Evolutionary conservation across 352 stramenopile genomes (phyloP).

Genomic region (Blastocystis hominis): DNA sequence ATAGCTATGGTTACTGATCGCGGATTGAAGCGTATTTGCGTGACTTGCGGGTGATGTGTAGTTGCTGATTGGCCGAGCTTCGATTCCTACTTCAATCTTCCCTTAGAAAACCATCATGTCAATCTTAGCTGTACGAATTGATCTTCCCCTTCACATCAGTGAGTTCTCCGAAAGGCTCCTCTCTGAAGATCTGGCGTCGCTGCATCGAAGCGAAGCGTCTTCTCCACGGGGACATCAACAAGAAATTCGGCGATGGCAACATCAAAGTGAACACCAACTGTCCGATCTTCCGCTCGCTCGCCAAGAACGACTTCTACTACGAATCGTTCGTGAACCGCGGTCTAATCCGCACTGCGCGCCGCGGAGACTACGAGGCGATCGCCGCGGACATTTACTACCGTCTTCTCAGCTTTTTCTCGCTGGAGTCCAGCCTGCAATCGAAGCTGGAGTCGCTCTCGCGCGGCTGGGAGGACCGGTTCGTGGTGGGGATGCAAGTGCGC

Average conservation of each 20-base stretch:
- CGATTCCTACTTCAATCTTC: slow-evolving; percentile 50
- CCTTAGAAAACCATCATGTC: background rate
- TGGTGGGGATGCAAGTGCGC: slow-evolving; percentile 36
- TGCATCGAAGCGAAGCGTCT: slow-evolving; percentile 15
- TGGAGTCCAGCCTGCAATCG: background rate
- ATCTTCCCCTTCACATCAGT: background rate
- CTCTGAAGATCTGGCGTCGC: slow-evolving; percentile 4
- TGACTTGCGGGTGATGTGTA: background rate
- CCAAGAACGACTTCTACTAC: slow-evolving; percentile 52
- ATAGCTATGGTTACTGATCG: slow-evolving; percentile 38
- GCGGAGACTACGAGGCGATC: slow-evolving; percentile 20
- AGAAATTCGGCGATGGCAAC: slow-evolving; percentile 27
- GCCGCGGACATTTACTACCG: slow-evolving; percentile 35
- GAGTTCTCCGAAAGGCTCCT: background rate
- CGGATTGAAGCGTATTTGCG: background rate
- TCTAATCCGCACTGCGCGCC: slow-evolving; percentile 15
- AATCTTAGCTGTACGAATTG: background rate
- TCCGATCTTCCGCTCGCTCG: slow-evolving; percentile 1
- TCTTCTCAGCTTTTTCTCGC: slow-evolving; percentile 34
- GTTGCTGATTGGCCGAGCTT: slow-evolving; percentile 49
- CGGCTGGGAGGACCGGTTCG: background rate
- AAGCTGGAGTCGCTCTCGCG: background rate
- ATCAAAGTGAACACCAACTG: slow-evolving; percentile 56
- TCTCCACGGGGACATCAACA: background rate
- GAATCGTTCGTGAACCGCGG: slow-evolving; percentile 17